Evolutionary conservation across 2,329 filamentous ascomycete species (phyloP).

Genomic region (Aspergillus phoenicis): DNA sequence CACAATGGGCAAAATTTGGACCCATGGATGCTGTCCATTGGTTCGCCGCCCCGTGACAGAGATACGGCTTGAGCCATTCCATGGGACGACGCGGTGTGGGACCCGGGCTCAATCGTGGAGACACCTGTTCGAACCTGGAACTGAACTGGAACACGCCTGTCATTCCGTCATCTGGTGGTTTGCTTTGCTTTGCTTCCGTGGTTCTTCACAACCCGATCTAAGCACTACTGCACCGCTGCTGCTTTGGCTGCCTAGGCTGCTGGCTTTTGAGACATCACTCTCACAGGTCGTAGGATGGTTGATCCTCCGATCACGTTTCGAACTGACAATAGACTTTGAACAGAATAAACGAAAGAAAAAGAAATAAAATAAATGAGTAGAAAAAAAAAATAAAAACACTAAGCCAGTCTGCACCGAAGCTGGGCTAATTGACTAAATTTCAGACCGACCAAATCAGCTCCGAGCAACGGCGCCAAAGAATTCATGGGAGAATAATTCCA

Average conservation of each 20-base stretch:
- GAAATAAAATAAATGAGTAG: not conserved
- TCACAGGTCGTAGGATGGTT: not conserved
- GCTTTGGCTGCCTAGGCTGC: not conserved
- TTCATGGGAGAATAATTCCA: not conserved
- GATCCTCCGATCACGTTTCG: conserved; percentile 3
- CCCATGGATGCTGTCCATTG: not conserved
- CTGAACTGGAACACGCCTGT: conserved; percentile 17
- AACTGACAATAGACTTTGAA: not conserved
- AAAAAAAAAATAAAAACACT: not conserved
- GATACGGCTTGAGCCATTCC: conserved; percentile 7
- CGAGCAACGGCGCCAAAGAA: not conserved
- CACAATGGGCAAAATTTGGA: not conserved
- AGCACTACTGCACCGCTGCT: not conserved
- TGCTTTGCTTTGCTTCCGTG: conserved; percentile 1
- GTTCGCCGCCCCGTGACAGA: conserved; percentile 13
- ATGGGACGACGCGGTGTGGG: conserved; percentile 19
- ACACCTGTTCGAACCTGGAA: conserved; percentile 21
- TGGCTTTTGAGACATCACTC: not conserved
- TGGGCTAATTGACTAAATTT: not conserved
- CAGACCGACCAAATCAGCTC: conserved; percentile 7
- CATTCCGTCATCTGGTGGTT: conserved; percentile 13
- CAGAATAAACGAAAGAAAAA: conserved; percentile 1
- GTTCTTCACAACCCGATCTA: not conserved
- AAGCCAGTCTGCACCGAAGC: conserved; percentile 3
- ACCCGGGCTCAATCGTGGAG: conserved; percentile 21